Evolutionary conservation across 2,329 filamentous ascomycete genomes (phyloP).

Genomic region (Plenodomus tracheiphilus): DNA sequence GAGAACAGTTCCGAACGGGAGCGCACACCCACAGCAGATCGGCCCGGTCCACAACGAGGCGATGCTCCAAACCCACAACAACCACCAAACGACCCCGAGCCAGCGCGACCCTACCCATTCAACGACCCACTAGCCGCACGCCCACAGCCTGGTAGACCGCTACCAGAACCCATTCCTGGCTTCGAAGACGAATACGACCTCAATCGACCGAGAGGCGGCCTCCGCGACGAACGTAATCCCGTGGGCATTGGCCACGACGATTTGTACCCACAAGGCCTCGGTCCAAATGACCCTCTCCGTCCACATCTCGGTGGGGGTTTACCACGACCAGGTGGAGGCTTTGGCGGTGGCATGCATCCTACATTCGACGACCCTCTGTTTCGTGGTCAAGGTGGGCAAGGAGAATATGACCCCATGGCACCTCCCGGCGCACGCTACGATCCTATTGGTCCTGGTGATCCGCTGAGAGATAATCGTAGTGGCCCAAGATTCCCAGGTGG

Average conservation of each 20-base stretch:
- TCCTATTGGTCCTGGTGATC: conserved; percentile 65
- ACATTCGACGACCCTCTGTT: conserved; percentile 93
- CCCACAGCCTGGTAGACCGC: conserved; percentile 60
- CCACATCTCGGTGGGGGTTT: conserved; percentile 65
- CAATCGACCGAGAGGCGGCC: conserved; percentile 64
- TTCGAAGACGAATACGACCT: conserved; percentile 95
- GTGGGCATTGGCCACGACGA: conserved; percentile 82
- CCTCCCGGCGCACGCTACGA: conserved; percentile 93
- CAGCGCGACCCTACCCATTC: conserved; percentile 69
- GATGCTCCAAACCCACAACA: conserved; percentile 48
- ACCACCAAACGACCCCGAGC: conserved; percentile 57
- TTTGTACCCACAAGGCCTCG: conserved; percentile 82
- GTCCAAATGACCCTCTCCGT: conserved; percentile 80
- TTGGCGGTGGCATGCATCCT: conserved; percentile 88
- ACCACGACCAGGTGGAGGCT: conserved; percentile 60
- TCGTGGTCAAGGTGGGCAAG: conserved; percentile 57
- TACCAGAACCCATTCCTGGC: conserved; percentile 81
- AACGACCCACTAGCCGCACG: conserved; percentile 66
- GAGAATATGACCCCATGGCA: conserved; percentile 67
- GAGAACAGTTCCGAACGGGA: conserved; percentile 47
- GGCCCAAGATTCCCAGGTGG: conserved; percentile 45
- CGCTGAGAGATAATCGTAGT: conserved; percentile 44
- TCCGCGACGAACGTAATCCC: conserved; percentile 56
- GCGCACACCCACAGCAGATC: conserved; percentile 45
- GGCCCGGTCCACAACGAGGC: conserved; percentile 39